Evolutionary conservation across 2,329 filamentous ascomycete genomes (phyloP), one percentile per base, ranked within the genome.

Genomic region (Alternaria burnsii): DNA sequence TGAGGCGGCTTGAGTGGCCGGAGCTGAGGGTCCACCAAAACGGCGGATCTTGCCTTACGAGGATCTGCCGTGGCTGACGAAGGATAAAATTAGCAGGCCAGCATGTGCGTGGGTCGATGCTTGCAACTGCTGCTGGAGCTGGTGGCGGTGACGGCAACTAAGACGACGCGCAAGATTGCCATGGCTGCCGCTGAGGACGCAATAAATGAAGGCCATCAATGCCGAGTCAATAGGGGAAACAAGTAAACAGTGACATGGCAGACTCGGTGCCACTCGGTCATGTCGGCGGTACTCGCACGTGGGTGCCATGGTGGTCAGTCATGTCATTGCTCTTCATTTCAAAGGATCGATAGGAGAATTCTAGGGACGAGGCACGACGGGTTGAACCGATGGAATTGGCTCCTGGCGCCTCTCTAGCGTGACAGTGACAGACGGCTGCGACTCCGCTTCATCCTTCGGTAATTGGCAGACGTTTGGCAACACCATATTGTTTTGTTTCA

Each of bases 11-110:
- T 53, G 38, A 54, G 38, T 26, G 58, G 61, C 42, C 54, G 32
- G 42, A 40, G 58, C 61, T 44, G 58, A 36, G 57, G 57, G 43
- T 59, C 52, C 57, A 59, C 57, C 58, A 36, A 36, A 50, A 34
- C 28, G 52, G 57, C 57, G 43, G 51, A 55, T 55, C 51, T 40
- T 59, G 57, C 38, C 46, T n/a, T 34, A 41, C 32, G 52, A 50
- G 44, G 46, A 59, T 59, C 57, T 46, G 43, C 41, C 36, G 52
- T 55, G 38, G 56, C 55, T 56, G 41, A 54, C 20, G 41, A 38
- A 52, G 41, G 58, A 55, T 63, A 61, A 54, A 63, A 61, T 63
- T 63, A 63, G 58, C 52, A 41, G 48, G 30, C 46, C 22, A 55
- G 57, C 44, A 55, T 46, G 32, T 28, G 57, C 52, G 20, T 24